Percentiles rank a stretch among this genome's conserved stretches.
Conservation (phyloP, 768 basidiomycete species). For the Amyloporia xantha region DNA sequence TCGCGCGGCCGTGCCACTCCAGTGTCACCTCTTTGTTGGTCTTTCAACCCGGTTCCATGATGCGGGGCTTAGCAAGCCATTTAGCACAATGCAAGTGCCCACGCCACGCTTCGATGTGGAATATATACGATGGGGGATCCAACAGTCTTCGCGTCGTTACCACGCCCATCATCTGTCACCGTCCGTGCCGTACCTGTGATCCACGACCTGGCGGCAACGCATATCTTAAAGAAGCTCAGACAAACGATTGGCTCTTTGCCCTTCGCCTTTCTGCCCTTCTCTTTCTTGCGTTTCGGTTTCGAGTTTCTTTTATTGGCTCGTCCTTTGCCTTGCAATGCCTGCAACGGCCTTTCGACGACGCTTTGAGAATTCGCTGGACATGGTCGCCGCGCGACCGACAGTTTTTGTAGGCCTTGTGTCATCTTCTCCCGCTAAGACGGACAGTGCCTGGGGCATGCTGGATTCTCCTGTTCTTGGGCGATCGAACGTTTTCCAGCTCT, state of each 20-base stretch:
- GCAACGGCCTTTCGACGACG: constrained; percentile 16
- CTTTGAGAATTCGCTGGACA: constrained; percentile 19
- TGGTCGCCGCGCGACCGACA: constrained; percentile 27
- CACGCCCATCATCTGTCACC: constrained; percentile 8
- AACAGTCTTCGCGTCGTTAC: constrained; percentile 1
- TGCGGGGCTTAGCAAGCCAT: too few species aligned
- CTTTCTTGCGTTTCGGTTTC: constrained; percentile 3
- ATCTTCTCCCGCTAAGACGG: constrained; percentile 19
- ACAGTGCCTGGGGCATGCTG: constrained; percentile 24
- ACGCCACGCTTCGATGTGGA: too few species aligned
- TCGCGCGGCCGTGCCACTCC: not conserved
- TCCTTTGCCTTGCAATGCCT: constrained; percentile 17
- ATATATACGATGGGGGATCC: too few species aligned
- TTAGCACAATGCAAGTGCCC: not conserved
- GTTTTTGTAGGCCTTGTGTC: constrained; percentile 14
- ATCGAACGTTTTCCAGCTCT: not conserved
- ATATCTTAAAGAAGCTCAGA: not conserved
- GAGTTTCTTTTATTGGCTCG: constrained; percentile 4
- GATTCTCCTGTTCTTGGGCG: constrained; percentile 15
- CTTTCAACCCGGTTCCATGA: too few species aligned
- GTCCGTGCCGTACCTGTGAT: not conserved
- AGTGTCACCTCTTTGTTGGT: too few species aligned
- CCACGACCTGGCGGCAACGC: not conserved
- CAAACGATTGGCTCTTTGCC: not conserved
- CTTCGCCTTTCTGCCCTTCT: constrained; percentile 7